These are phyloP conservation scores for Arthroderma sp. DNA, from an alignment of 2,329 filamentous ascomycete genomes.

Conservation along the genomic window DNA sequence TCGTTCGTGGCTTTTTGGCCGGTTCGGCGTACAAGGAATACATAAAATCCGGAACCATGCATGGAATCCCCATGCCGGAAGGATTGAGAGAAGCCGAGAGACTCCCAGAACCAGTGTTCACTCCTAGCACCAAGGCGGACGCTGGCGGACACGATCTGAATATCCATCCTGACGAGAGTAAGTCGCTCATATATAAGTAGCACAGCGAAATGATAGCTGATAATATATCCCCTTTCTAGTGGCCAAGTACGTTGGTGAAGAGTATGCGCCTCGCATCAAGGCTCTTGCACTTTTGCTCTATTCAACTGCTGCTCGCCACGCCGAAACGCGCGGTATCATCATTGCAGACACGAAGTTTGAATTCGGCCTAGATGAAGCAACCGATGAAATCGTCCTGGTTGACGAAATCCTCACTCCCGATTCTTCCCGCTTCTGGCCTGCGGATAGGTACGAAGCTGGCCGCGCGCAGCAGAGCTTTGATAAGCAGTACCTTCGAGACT, in stretches of 20 bases:
- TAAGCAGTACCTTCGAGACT: constrained; percentile 75
- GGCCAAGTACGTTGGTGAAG: constrained; percentile 48
- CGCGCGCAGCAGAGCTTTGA: constrained; percentile 72
- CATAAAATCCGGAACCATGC: constrained; percentile 58
- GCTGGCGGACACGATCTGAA: constrained; percentile 72
- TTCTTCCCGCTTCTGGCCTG: constrained; percentile 76
- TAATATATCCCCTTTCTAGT: constrained; percentile 22
- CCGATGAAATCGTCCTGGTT: constrained; percentile 57
- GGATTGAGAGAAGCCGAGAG: constrained; percentile 59
- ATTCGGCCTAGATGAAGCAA: constrained; percentile 55
- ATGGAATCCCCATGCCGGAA: constrained; percentile 56
- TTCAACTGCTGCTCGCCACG: constrained; percentile 34
- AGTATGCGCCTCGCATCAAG: constrained; percentile 52
- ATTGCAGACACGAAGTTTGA: constrained; percentile 70
- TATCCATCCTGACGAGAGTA: constrained; percentile 57
- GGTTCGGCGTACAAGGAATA: constrained; percentile 77
- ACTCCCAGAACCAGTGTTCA: constrained; percentile 59
- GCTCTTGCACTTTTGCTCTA: constrained; percentile 53
- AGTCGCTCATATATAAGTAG: constrained; percentile 11
- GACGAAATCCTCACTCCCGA: constrained; percentile 81
- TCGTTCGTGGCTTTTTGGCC: constrained; percentile 82
- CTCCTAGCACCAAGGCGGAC: constrained; percentile 76
- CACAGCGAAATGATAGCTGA: background rate
- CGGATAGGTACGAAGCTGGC: constrained; percentile 57
- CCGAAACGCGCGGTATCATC: constrained; percentile 49